Conservation (phyloP, 139 green algal species). For the Yamagishiella unicocca region DNA sequence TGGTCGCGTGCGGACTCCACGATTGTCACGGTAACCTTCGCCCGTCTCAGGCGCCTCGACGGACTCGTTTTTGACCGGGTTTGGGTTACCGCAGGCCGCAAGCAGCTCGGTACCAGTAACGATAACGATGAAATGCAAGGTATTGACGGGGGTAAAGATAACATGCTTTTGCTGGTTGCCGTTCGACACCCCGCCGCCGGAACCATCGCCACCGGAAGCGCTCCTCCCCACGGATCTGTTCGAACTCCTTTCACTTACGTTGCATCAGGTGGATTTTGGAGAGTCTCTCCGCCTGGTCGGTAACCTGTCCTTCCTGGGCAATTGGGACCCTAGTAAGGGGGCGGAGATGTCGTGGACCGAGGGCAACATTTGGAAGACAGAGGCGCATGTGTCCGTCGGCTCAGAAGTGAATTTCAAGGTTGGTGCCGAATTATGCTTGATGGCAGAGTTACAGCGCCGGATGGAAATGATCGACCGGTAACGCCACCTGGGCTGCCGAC, state of each 20-base stretch:
- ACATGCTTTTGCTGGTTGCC: too few species aligned
- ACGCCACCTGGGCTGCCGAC: too few species aligned
- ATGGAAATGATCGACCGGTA: too few species aligned
- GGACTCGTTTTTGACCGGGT: background rate
- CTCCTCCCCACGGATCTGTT: background rate
- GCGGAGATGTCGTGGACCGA: conserved; percentile 75
- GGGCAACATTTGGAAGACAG: conserved; percentile 74
- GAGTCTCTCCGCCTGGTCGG: conserved; percentile 61
- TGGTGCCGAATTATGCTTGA: too few species aligned
- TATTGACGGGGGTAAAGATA: background rate
- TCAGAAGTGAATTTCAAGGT: conserved; percentile 78
- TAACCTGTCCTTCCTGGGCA: conserved; percentile 53
- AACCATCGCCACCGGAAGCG: background rate
- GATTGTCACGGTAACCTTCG: background rate
- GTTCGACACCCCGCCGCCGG: background rate
- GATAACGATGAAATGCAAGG: conserved; percentile 37
- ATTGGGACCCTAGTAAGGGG: conserved; percentile 64
- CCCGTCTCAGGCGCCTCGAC: too few species aligned
- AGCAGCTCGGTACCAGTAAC: conserved; percentile 4
- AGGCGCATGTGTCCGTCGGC: conserved; percentile 61
- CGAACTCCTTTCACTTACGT: background rate
- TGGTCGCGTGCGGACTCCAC: background rate
- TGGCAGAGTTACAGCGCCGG: too few species aligned
- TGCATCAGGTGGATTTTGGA: conserved; percentile 54
- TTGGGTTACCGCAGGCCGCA: background rate